Evolutionary conservation across 495 filamentous ascomycete genomes (phyloP), one percentile per base, ranked within the genome.

Genomic region (Penicillium pancosmium): DNA sequence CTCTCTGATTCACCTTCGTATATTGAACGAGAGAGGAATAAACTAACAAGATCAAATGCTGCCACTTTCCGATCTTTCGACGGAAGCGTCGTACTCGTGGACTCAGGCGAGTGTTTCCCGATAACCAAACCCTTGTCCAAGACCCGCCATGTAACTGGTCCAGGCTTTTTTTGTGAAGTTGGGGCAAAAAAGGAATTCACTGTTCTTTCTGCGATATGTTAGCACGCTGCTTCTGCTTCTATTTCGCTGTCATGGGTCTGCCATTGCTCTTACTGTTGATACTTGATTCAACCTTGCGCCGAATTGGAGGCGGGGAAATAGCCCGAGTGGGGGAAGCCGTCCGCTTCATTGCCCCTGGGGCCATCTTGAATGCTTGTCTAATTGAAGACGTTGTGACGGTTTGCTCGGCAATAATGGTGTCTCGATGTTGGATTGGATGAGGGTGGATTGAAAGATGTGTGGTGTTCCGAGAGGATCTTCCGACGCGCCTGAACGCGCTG

Each of bases 161-260:
- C 88, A 5, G 90, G 91, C 48, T 88, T 84, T 73, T 96, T 98
- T 68, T 96, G 82, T 5, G 92, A 97, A 0, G 80, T 68, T 1
- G 94, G 92, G 0, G 87, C 96, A 77, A 99, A 97, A 75, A 99
- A 99, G 36, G 81, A 91, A 12, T 88, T 81, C 10, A 95, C 86
- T 1, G 87, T 79, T 71, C 79, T 91, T 79, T 91, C 77, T 80
- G 15, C 5, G 18, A 48, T 9, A 23, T 31, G 4, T 38, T n/a
- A 31, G 27, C 27, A 2, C 27, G 8, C 8, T 31, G 27, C 8
- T 31, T 7, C 27, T 7, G 4, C 8, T 31, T 31, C 27, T 7
- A 0, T 8, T 31, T 23, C 23, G 23, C 23, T 23, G 23, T 23
- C 1, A 36, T 13, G 36, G 36, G 11, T 15, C 36, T 38, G 27